These are phyloP conservation scores for Neohortaea acidophila DNA, from an alignment of 495 filamentous ascomycete species.

Conservation along the genomic window DNA sequence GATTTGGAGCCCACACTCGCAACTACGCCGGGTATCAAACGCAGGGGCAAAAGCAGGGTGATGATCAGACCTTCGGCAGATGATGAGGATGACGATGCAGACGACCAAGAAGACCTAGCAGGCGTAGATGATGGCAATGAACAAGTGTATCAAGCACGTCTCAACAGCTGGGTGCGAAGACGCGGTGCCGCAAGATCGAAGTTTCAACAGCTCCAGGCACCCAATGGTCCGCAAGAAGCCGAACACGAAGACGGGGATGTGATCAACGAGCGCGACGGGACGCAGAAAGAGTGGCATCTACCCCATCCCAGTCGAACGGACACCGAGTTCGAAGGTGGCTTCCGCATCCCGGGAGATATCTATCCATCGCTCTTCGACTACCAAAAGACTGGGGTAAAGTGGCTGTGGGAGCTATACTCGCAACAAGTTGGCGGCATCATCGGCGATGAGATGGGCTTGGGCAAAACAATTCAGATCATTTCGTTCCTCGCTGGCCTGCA, in stretches of 20 bases:
- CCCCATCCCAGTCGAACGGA: slow-evolving; percentile 69
- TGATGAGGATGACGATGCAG: slow-evolving; percentile 18
- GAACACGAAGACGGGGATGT: slow-evolving; percentile 7
- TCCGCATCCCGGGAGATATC: slow-evolving; percentile 79
- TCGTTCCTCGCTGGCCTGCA: slow-evolving; percentile 82
- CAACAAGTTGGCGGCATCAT: slow-evolving; percentile 87
- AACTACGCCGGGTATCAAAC: slow-evolving; percentile 19
- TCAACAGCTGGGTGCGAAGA: slow-evolving; percentile 56
- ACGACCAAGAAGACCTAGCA: slow-evolving; percentile 49
- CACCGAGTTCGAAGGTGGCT: slow-evolving; percentile 53
- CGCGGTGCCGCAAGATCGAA: slow-evolving; percentile 50
- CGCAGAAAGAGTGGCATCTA: slow-evolving; percentile 64
- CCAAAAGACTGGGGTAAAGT: slow-evolving; percentile 87
- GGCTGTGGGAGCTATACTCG: slow-evolving; percentile 85
- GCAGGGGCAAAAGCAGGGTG: slow-evolving; percentile 18
- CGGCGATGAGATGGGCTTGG: slow-evolving; percentile 95
- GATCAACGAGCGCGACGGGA: slow-evolving; percentile 17
- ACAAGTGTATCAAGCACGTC: slow-evolving; percentile 57
- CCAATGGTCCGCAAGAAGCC: slow-evolving; percentile 2
- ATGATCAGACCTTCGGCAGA: slow-evolving; percentile 13
- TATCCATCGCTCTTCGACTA: slow-evolving; percentile 84
- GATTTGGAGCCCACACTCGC: slow-evolving; percentile 32
- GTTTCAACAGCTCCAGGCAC: slow-evolving; percentile 20
- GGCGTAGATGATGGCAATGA: slow-evolving; percentile 88
- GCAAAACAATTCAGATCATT: slow-evolving; percentile 90